phyloP scores from a whole-genome alignment of 2,329 filamentous ascomycete genomes.

The Aspergillus chevalieri region DNA sequence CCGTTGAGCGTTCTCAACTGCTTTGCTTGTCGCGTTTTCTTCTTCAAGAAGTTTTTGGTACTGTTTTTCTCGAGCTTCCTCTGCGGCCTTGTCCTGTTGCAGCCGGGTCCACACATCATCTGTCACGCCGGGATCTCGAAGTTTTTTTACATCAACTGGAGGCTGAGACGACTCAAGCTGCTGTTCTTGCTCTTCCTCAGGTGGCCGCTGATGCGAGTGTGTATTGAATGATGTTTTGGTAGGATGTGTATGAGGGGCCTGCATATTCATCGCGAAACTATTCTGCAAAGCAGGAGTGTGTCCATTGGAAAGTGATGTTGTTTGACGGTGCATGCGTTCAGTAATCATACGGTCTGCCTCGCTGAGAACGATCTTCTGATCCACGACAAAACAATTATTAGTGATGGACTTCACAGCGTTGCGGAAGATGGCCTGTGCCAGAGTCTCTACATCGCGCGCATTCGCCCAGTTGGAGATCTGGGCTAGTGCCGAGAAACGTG shows the following conservation, averaged over 20 bases:
- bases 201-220: background rate
- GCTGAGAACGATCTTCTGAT: background rate
- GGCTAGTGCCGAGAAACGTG: slow-evolving; percentile 38
- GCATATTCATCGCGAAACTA: no score
- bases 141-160: no score
- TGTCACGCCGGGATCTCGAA: slow-evolving; percentile 17
- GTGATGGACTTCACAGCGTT: slow-evolving; percentile 2
- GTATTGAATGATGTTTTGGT: no score
- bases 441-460: slow-evolving; percentile 54
- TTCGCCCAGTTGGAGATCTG: slow-evolving; percentile 54
- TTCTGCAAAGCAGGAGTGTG: background rate
- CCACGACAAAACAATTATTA: background rate
- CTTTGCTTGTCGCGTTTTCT: background rate
- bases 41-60: background rate
- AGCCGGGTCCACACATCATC: slow-evolving; percentile 21
- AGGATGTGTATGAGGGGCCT: background rate
- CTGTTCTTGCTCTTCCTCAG: no score
- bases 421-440: slow-evolving; percentile 49
- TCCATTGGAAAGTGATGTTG: background rate
- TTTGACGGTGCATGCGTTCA: slow-evolving; percentile 6
- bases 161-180: no score
- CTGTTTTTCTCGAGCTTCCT: slow-evolving; percentile 1
- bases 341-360: slow-evolving; percentile 11
- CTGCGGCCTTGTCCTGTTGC: slow-evolving; percentile 8
- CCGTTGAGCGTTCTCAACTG: background rate